Base-by-base conservation (phyloP, 2,329 filamentous ascomycete genomes). In the Pezicula neosporulosa region DNA sequence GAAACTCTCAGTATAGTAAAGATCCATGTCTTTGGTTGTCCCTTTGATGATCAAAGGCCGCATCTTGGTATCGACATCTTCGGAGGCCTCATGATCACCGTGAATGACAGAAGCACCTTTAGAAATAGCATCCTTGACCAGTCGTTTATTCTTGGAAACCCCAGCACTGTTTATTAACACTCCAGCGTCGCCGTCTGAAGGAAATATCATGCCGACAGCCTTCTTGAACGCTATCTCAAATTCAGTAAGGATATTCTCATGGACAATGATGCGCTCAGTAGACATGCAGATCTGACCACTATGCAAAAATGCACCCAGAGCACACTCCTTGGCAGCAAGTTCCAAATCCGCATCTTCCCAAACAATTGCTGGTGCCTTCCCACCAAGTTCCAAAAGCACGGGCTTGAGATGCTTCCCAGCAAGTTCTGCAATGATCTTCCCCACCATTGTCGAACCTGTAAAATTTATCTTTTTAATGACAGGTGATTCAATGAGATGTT, bases 241-340 rank as follows among this genome's bases (percentile, higher is more conserved):
- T n/a, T 69, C 65, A 2, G 63, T 64, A 8, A 63, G 68, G 39
- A 83, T 57, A 19, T 69, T 67, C 52, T 72, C 71, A 66, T 83
- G 79, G 3, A 84, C 76, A 8, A 84, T 61, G 30, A 94, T 85
- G 27, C 85, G 81, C 70, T 95, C 90, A 0, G 90, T 94, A 16
- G 80, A 79, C 89, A 95, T 94, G 76, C 90, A 95, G 43, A 94
- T 83, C 71, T 96, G 90, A 0, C 90, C 90, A 2, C 76, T 75
- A 66, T 93, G 81, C 53, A 90, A 63, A 64, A 92, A 91, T 0
- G 88, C 76, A 3, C 89, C 90, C 1, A 87, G 66, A 0, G 82
- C 82, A 59, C 86, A 89, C 60, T 83, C 79, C 12, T 75, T 67
- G 0, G 88, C 90, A 0, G 90, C 89, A 21, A 81, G 75, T 28